Conservation (phyloP, 805 yeast species). For the Metschnikowia koreensis region DNA sequence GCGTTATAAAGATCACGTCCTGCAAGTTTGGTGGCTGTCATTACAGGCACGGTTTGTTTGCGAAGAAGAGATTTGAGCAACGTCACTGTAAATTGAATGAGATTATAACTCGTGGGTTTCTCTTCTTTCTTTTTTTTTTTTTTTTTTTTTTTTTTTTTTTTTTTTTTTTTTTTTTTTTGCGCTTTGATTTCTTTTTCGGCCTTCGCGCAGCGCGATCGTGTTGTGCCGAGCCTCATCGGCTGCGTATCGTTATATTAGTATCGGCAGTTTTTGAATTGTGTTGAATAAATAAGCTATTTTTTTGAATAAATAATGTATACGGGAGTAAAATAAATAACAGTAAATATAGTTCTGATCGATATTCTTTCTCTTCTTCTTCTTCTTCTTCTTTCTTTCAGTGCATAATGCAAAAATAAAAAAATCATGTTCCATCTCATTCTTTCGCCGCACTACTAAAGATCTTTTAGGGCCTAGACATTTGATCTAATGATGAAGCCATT, state of each 20-base stretch:
- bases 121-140: too few relatives aligned
- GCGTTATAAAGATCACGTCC: constrained; percentile 73
- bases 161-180: neutral
- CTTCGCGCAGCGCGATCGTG: neutral
- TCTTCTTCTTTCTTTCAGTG: too few relatives aligned
- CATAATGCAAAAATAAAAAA: too few relatives aligned
- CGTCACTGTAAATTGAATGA: constrained; percentile 6
- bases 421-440: neutral
- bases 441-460: neutral
- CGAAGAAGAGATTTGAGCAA: neutral
- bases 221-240: neutral
- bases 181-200: neutral
- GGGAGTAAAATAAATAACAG: too few relatives aligned
- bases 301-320: neutral
- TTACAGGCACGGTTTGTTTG: neutral
- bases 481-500: neutral
- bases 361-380: too few relatives aligned
- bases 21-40: constrained; percentile 21
- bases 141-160: neutral
- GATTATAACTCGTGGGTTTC: neutral
- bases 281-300: neutral
- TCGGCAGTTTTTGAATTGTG: too few relatives aligned
- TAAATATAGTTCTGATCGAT: too few relatives aligned
- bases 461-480: neutral
- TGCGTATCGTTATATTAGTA: neutral